Conservation (phyloP, 2,329 filamentous ascomycete species). For the Apiospora phragmitis region DNA sequence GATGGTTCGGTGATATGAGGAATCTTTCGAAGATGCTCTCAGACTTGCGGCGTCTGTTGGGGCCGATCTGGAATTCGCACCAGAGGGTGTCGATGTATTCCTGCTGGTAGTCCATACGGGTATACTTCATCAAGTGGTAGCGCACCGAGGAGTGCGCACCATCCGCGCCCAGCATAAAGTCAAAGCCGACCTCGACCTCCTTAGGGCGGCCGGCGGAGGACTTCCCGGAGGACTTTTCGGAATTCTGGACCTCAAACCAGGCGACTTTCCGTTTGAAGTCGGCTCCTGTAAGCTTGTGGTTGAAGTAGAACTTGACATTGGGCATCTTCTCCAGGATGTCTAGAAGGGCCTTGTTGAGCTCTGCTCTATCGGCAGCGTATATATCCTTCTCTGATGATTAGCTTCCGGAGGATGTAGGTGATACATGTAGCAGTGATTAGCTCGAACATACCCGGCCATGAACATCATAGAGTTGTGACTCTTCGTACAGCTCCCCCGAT, state of each 20-base stretch:
- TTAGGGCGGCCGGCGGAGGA: slow-evolving; percentile 45
- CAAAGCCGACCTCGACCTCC: slow-evolving; percentile 84
- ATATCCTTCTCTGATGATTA: slow-evolving; percentile 59
- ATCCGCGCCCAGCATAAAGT: slow-evolving; percentile 91
- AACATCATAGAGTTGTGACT: slow-evolving; percentile 86
- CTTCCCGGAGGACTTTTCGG: slow-evolving; percentile 21
- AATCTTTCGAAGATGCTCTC: slow-evolving; percentile 51
- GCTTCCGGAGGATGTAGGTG: not conserved
- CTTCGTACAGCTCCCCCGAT: slow-evolving; percentile 69
- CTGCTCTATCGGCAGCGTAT: slow-evolving; percentile 80
- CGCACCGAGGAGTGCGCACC: slow-evolving; percentile 90
- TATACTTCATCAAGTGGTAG: slow-evolving; percentile 95
- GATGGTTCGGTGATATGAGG: slow-evolving; percentile 83
- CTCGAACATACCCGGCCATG: slow-evolving; percentile 71
- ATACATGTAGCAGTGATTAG: no score
- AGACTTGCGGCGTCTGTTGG: slow-evolving; percentile 33
- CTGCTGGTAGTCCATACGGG: slow-evolving; percentile 87
- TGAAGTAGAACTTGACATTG: slow-evolving; percentile 91
- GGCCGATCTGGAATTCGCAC: slow-evolving; percentile 89
- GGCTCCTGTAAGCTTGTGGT: slow-evolving; percentile 88
- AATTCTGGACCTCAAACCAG: slow-evolving; percentile 73
- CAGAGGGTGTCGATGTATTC: slow-evolving; percentile 95
- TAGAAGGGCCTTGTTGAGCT: slow-evolving; percentile 79
- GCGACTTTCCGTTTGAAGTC: slow-evolving; percentile 79
- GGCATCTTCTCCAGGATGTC: slow-evolving; percentile 80